phyloP scores from a whole-genome alignment of 352 stramenopile genomes.

The Globisporangium paddicum region DNA sequence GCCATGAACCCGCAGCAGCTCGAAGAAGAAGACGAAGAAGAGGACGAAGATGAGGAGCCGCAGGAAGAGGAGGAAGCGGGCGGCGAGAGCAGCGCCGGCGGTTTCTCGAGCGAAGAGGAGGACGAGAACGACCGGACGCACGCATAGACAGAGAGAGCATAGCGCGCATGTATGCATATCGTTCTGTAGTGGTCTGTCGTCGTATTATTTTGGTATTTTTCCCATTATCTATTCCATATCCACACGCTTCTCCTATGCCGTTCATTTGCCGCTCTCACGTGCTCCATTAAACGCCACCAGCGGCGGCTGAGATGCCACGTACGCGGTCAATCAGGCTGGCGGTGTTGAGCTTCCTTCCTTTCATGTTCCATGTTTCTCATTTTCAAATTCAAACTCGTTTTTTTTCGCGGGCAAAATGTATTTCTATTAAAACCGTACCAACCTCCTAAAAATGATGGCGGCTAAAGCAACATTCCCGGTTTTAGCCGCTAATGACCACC shows the following conservation, averaged over 20 bases:
- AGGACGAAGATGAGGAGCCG: slow-evolving; percentile 9
- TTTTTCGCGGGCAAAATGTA: too few species aligned
- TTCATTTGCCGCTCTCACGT: too few species aligned
- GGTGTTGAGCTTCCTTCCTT: too few species aligned
- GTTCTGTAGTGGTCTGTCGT: slow-evolving; percentile 6
- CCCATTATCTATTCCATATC: slow-evolving; percentile 3
- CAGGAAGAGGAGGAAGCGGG: not conserved
- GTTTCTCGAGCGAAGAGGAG: slow-evolving; percentile 14
- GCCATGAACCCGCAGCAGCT: slow-evolving; percentile 27
- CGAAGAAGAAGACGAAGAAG: slow-evolving; percentile 29
- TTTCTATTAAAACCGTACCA: too few species aligned
- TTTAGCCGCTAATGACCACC: too few species aligned
- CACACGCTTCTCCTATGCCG: not conserved
- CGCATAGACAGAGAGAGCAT: not conserved
- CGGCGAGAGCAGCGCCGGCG: not conserved
- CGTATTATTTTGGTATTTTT: slow-evolving; percentile 6
- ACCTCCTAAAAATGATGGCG: too few species aligned
- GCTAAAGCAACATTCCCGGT: not conserved
- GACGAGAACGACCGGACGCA: slow-evolving; percentile 1
- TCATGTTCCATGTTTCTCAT: slow-evolving; percentile 2
- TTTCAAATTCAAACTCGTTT: not conserved
- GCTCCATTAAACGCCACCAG: too few species aligned
- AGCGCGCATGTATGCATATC: slow-evolving; percentile 2
- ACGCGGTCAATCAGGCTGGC: too few species aligned
- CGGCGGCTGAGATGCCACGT: too few species aligned